A percentile compares a stretch with the other conserved stretches of the same genome.
Conservation (phyloP, 2,329 filamentous ascomycete genomes). For the Penicillium nordicum region DNA sequence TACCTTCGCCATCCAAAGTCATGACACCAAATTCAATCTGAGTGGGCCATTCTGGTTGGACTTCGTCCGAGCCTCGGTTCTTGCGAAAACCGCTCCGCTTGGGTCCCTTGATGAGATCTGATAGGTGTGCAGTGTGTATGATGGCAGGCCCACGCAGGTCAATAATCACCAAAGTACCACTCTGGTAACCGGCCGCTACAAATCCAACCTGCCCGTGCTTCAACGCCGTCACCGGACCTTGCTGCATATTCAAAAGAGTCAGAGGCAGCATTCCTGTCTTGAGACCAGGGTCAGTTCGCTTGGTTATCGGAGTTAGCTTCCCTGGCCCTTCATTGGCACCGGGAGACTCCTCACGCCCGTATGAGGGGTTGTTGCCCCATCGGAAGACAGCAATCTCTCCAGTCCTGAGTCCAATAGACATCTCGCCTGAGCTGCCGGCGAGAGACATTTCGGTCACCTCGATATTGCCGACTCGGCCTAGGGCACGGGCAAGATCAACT, state of each 20-base stretch:
- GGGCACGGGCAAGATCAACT: conserved; percentile 77
- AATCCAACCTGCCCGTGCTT: conserved; percentile 93
- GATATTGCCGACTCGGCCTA: conserved; percentile 74
- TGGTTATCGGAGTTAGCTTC: conserved; percentile 70
- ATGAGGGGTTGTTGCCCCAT: conserved; percentile 77
- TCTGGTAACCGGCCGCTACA: conserved; percentile 79
- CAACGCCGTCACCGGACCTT: conserved; percentile 74
- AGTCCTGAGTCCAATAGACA: conserved; percentile 73
- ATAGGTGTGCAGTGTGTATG: conserved; percentile 70
- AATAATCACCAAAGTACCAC: conserved; percentile 74
- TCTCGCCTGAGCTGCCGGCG: conserved; percentile 74
- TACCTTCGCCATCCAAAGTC: conserved; percentile 81
- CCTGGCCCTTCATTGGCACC: conserved; percentile 59
- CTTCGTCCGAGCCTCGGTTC: conserved; percentile 49
- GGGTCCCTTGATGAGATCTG: conserved; percentile 71
- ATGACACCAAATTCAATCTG: conserved; percentile 87
- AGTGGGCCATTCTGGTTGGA: conserved; percentile 69
- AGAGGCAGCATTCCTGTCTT: conserved; percentile 79
- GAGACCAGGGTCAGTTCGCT: conserved; percentile 67
- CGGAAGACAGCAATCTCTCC: conserved; percentile 87
- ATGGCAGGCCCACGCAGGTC: conserved; percentile 84
- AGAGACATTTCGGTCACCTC: conserved; percentile 77
- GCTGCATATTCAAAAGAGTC: conserved; percentile 76
- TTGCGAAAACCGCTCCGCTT: conserved; percentile 69
- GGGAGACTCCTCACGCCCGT: conserved; percentile 60